Conservation (phyloP, 1,284 basidiomycete species). For the Mycosarcoma maydis region DNA sequence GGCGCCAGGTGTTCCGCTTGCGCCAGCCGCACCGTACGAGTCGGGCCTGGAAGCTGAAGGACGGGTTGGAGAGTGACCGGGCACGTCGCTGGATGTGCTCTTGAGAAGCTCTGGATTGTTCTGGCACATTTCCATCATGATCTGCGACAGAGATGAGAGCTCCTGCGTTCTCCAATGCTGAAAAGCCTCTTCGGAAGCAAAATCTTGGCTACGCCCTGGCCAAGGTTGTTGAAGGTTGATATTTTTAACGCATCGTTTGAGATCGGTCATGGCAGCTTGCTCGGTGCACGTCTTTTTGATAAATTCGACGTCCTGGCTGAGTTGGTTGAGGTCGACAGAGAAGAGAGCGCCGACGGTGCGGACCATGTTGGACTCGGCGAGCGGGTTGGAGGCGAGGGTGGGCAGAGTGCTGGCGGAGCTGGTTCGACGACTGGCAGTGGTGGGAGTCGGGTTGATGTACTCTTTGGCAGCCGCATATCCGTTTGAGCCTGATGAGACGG, state of each 20-base stretch:
- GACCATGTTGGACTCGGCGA: conserved; percentile 46
- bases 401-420: conserved; percentile 41
- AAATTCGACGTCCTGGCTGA: conserved; percentile 80
- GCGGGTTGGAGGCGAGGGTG: conserved; percentile 10
- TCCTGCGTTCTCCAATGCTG: conserved; percentile 85
- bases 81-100: conserved; percentile 68
- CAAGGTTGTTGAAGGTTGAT: conserved; percentile 84
- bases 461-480: conserved; percentile 19
- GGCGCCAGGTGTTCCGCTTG: conserved; percentile 6
- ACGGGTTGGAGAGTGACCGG: conserved; percentile 18
- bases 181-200: conserved; percentile 81
- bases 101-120: conserved; percentile 87
- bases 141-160: conserved; percentile 82
- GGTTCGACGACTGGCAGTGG: conserved; percentile 34
- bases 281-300: conserved; percentile 79
- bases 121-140: conserved; percentile 87
- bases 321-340: conserved; percentile 75
- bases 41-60: conserved; percentile 18
- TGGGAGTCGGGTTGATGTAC: conserved; percentile 16
- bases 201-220: conserved; percentile 87
- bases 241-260: conserved; percentile 86
- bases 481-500: conserved; percentile 22
- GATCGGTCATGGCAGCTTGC: conserved; percentile 60
- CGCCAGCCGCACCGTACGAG: conserved; percentile 11
- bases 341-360: conserved; percentile 79